A percentile compares a stretch with the other conserved stretches of the same genome.
Conservation (phyloP, 139 green algal genomes). For the Astrephomene gubernaculifera region DNA sequence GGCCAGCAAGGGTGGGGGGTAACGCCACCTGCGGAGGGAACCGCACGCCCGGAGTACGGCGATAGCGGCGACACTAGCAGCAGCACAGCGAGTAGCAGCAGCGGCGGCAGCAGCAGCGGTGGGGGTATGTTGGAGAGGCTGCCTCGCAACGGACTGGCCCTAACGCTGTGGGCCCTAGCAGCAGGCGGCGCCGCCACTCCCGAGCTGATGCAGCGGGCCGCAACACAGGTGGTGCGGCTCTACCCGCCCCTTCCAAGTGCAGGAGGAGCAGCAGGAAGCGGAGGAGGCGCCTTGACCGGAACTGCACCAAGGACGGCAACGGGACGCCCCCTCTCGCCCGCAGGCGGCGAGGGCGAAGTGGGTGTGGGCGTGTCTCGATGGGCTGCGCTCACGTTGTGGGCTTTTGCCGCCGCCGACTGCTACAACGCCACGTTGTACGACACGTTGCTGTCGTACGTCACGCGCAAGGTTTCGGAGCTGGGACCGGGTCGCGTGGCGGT, state of each 20-base stretch:
- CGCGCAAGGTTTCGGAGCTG: neutral
- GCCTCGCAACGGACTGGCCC: constrained; percentile 17
- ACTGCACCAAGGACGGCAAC: neutral
- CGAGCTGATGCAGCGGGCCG: constrained; percentile 1
- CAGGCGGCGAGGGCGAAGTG: neutral
- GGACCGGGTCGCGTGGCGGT: constrained; percentile 14
- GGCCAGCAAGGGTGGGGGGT: neutral
- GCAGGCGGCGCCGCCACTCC: constrained; percentile 7
- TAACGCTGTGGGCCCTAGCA: constrained; percentile 33
- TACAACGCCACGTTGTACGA: constrained; percentile 33
- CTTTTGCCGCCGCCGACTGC: constrained; percentile 35
- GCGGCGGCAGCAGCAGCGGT: neutral
- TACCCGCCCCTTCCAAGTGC: neutral
- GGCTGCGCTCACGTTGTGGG: constrained; percentile 35
- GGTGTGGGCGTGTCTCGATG: neutral
- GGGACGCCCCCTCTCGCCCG: neutral
- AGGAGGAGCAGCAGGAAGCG: neutral
- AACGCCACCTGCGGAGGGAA: neutral
- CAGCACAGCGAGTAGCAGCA: neutral
- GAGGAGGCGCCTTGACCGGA: neutral
- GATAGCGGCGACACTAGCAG: neutral
- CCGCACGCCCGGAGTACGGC: neutral
- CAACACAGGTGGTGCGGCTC: neutral
- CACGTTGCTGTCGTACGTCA: constrained; percentile 5
- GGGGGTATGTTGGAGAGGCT: neutral